phyloP scores from a whole-genome alignment of 1,284 basidiomycete species.

The Afroboletus lepidellus region DNA sequence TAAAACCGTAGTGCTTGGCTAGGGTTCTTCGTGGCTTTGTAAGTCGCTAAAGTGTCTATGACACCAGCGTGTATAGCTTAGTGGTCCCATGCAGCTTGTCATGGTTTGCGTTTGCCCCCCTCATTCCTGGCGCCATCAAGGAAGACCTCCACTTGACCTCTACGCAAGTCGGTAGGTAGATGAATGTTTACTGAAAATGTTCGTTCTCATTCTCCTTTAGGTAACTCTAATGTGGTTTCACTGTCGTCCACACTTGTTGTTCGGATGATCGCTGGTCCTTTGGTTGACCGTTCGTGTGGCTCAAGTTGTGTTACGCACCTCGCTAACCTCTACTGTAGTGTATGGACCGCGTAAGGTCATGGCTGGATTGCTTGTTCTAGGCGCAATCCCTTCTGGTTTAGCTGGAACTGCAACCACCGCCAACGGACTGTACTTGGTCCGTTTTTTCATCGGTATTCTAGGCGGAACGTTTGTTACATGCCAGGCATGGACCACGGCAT shows the following conservation, averaged over 20 bases:
- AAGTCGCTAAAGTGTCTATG: conserved; percentile 3
- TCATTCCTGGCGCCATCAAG: conserved; percentile 61
- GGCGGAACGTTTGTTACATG: conserved; percentile 61
- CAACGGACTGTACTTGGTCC: conserved; percentile 42
- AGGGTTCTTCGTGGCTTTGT: conserved; percentile 40
- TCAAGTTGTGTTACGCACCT: not conserved
- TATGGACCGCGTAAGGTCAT: conserved; percentile 36
- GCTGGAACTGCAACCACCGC: conserved; percentile 52
- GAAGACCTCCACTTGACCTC: conserved; percentile 51
- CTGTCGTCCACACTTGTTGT: conserved; percentile 31
- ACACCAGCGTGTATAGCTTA: conserved; percentile 24
- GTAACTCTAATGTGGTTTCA: conserved; percentile 60
- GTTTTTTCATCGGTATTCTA: conserved; percentile 44
- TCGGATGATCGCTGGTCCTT: conserved; percentile 52
- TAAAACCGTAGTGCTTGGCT: conserved; percentile 29
- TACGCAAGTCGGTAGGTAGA: conserved; percentile 41
- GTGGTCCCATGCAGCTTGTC: conserved; percentile 39
- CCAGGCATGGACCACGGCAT: conserved; percentile 25
- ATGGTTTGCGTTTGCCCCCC: conserved; percentile 68
- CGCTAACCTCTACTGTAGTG: conserved; percentile 18
- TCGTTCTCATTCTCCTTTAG: conserved; percentile 18
- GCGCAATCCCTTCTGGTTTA: conserved; percentile 63
- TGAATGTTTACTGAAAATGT: not conserved
- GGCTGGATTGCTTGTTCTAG: conserved; percentile 49
- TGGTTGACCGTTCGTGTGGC: conserved; percentile 47